Evolutionary conservation across 2,329 filamentous ascomycete genomes (phyloP).

Genomic region (Aspergillus awamori): DNA sequence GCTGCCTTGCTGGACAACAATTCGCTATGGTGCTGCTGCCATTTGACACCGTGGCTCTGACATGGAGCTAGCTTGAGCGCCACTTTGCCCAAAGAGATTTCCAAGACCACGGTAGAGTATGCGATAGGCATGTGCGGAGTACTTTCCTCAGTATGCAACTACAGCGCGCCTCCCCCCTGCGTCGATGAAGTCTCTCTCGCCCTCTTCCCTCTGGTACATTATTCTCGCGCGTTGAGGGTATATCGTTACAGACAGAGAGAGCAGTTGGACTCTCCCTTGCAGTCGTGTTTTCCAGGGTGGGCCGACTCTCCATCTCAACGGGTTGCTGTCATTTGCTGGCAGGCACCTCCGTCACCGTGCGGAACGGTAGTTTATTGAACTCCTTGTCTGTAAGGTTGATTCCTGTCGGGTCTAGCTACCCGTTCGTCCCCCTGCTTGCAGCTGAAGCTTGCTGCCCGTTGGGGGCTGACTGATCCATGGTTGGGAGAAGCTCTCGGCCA

Average conservation of each 20-base stretch:
- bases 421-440: background rate
- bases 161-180: too few relatives aligned
- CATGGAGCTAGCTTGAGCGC: background rate
- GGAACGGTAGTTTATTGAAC: slow-evolving; percentile 14
- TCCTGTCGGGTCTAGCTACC: background rate
- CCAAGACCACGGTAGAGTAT: background rate
- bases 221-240: too few relatives aligned
- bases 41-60: background rate
- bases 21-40: background rate
- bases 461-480: background rate
- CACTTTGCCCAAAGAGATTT: background rate
- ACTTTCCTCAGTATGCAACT: too few relatives aligned
- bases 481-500: background rate
- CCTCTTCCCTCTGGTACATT: too few relatives aligned
- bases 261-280: background rate
- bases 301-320: background rate
- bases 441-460: background rate
- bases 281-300: slow-evolving; percentile 2
- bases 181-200: too few relatives aligned
- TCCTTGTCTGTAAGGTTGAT: background rate
- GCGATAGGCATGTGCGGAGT: too few relatives aligned
- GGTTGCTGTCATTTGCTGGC: slow-evolving; percentile 18
- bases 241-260: too few relatives aligned
- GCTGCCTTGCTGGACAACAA: background rate
- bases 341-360: slow-evolving; percentile 17